These are phyloP conservation scores for Biscutella laevigata DNA, from an alignment of 441 rosid genomes.

Conservation along the genomic window DNA sequence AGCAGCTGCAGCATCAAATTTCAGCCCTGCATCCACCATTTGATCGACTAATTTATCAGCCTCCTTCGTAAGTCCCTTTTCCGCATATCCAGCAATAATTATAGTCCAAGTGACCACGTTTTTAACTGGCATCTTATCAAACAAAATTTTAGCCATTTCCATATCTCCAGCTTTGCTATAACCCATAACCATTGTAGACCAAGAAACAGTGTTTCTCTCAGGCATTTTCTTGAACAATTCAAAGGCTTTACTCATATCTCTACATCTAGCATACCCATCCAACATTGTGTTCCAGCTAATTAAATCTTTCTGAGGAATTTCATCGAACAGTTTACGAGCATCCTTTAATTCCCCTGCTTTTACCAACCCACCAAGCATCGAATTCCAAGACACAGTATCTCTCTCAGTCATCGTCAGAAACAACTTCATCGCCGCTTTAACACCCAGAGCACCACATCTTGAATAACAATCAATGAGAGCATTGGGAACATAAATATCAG, in stretches of 20 bases:
- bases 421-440: slow-evolving; percentile 39
- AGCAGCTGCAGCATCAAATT: slow-evolving; percentile 47
- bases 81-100: slow-evolving; percentile 71
- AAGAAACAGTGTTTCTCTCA: slow-evolving; percentile 64
- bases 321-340: slow-evolving; percentile 59
- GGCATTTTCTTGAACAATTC: slow-evolving; percentile 63
- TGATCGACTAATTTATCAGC: slow-evolving; percentile 44
- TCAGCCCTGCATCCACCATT: slow-evolving; percentile 44
- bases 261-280: slow-evolving; percentile 67
- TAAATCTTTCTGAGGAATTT: slow-evolving; percentile 58
- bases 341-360: slow-evolving; percentile 36
- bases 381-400: slow-evolving; percentile 56
- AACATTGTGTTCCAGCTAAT: slow-evolving; percentile 73
- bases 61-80: slow-evolving; percentile 51
- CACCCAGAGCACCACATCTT: slow-evolving; percentile 42
- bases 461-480: slow-evolving; percentile 50
- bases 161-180: slow-evolving; percentile 64
- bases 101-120: slow-evolving; percentile 79
- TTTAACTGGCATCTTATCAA: slow-evolving; percentile 56
- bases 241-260: slow-evolving; percentile 54
- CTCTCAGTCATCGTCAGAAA: slow-evolving; percentile 35
- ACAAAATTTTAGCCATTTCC: slow-evolving; percentile 68
- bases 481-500: slow-evolving; percentile 53
- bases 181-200: slow-evolving; percentile 79
- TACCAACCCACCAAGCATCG: slow-evolving; percentile 39